These are phyloP conservation scores for Arabidopsis thaliana DNA, from an alignment of 345 rosid species.

Conservation along the genomic window DNA sequence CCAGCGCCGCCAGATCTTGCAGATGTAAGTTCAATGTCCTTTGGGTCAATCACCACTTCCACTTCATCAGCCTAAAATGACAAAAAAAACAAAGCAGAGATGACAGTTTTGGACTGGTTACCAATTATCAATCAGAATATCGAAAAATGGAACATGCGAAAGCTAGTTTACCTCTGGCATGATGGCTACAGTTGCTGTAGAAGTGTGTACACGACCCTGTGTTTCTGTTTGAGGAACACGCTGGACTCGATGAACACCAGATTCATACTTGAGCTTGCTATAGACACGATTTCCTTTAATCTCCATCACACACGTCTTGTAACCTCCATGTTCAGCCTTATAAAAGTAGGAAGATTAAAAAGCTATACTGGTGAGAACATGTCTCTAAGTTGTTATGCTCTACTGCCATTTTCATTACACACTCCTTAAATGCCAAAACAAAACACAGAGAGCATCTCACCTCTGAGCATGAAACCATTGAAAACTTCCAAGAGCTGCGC, in stretches of 20 bases:
- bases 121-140: conserved; percentile 11
- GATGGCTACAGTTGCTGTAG: conserved; percentile 97
- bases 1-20: conserved; percentile 99
- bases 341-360: conserved; percentile 34
- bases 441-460: conserved; percentile 46
- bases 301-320: conserved; percentile 93
- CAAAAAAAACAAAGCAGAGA: conserved; percentile 10
- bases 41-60: conserved; percentile 92
- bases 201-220: conserved; percentile 95
- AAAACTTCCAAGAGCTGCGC: conserved; percentile 75
- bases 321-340: conserved; percentile 96
- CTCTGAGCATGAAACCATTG: conserved; percentile 77
- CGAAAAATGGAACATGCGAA: conserved; percentile 8
- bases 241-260: conserved; percentile 97
- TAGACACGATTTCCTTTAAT: conserved; percentile 83
- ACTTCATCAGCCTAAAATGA: conserved; percentile 85
- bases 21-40: conserved; percentile 91
- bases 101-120: not conserved
- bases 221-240: conserved; percentile 97
- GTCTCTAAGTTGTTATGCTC: conserved; percentile 20
- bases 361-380: conserved; percentile 5
- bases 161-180: conserved; percentile 82
- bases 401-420: not conserved
- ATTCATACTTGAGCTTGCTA: conserved; percentile 92
- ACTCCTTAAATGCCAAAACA: not conserved